Evolutionary conservation across 1,284 basidiomycete genomes (phyloP).

Genomic region (Apiotrichum domesticum): DNA sequence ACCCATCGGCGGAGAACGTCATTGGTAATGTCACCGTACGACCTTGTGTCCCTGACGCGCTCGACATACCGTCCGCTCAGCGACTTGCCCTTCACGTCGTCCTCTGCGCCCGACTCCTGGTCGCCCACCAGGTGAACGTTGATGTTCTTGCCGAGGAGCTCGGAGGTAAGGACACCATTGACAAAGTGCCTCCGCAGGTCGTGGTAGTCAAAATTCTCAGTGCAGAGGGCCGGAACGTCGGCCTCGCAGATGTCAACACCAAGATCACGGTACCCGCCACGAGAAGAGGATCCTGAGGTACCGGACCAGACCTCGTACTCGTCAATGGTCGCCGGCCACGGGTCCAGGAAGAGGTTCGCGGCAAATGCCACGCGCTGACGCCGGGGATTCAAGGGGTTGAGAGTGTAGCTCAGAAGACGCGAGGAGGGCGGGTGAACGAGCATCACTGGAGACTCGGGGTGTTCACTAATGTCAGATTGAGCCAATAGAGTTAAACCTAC

Average conservation of each 20-base stretch:
- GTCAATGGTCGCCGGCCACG: conserved; percentile 47
- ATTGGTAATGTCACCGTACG: conserved; percentile 83
- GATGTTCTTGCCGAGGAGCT: conserved; percentile 91
- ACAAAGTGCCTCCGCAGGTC: conserved; percentile 89
- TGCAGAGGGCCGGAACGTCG: conserved; percentile 82
- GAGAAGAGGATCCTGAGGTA: conserved; percentile 22
- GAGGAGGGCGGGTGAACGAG: conserved; percentile 45
- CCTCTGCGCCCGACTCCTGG: conserved; percentile 10
- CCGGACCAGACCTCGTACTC: conserved; percentile 85
- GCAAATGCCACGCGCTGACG: conserved; percentile 41
- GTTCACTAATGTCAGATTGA: conserved; percentile 21
- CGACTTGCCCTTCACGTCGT: conserved; percentile 6
- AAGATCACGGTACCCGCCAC: conserved; percentile 43
- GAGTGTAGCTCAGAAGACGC: conserved; percentile 40
- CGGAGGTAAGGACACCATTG: conserved; percentile 91
- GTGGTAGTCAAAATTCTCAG: conserved; percentile 98
- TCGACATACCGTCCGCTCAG: conserved; percentile 70
- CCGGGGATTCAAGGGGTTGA: conserved; percentile 39
- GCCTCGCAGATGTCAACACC: conserved; percentile 52
- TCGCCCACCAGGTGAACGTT: conserved; percentile 74
- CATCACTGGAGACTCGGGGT: conserved; percentile 47
- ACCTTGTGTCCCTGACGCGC: conserved; percentile 78
- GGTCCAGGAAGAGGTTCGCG: conserved; percentile 49
- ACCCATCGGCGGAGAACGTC: conserved; percentile 90
- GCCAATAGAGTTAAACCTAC: conserved; percentile 5